Evolutionary conservation across 2,329 filamentous ascomycete species (phyloP).

Genomic region (Botryotinia calthae): DNA sequence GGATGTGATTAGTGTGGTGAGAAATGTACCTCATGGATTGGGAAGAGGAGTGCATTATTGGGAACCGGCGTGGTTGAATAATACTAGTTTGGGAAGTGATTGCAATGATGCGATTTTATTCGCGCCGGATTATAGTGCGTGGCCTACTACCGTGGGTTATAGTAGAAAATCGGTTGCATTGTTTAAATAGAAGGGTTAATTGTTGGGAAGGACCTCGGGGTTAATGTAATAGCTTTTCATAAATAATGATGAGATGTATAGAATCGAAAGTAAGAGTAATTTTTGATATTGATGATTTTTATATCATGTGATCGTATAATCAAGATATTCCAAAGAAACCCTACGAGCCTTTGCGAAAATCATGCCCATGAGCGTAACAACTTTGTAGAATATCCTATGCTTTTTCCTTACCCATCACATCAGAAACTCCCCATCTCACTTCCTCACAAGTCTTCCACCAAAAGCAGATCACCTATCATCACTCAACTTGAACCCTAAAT

Average conservation of each 20-base stretch:
- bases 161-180: conserved; percentile 15
- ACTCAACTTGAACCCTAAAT: neutral
- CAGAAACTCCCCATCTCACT: neutral
- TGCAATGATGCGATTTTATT: conserved; percentile 65
- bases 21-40: conserved; percentile 50
- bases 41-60: conserved; percentile 63
- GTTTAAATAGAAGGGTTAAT: neutral
- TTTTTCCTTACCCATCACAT: neutral
- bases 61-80: conserved; percentile 54
- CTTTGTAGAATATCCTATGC: neutral
- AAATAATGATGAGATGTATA: neutral
- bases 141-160: conserved; percentile 13
- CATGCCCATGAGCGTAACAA: rapidly evolving
- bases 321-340: neutral
- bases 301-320: neutral
- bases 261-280: neutral
- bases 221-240: neutral
- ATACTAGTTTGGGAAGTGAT: conserved; percentile 58
- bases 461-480: neutral
- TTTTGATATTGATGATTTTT: neutral
- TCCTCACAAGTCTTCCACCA: neutral
- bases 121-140: conserved; percentile 39
- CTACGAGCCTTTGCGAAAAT: rapidly evolving
- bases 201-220: neutral
- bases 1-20: conserved; percentile 56